Conservation (phyloP, 805 yeast species). For the Schwanniomyces pseudopolymorphus region DNA sequence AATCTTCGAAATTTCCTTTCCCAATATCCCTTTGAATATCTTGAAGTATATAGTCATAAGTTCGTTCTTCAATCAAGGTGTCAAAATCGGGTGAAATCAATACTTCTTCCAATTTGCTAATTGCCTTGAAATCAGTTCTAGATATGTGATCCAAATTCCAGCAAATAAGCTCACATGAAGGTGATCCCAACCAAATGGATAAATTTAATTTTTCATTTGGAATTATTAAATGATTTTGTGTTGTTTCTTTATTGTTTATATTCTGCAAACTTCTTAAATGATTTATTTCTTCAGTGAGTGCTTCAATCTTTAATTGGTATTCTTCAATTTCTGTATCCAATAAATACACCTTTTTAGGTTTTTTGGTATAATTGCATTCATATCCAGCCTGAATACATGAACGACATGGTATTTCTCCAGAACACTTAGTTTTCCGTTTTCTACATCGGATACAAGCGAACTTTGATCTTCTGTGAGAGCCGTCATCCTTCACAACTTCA, state of each 20-base stretch:
- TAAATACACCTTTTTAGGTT: conserved; percentile 17
- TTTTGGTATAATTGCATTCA: conserved; percentile 21
- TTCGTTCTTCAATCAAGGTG: conserved; percentile 21
- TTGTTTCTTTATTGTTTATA: not conserved
- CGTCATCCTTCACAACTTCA: not conserved
- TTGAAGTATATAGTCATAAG: conserved; percentile 15
- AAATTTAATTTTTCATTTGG: conserved; percentile 11
- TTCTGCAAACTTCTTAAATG: not conserved
- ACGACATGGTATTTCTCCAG: conserved; percentile 24
- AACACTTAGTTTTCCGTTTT: conserved; percentile 26
- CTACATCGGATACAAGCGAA: conserved; percentile 25
- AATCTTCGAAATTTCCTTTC: not conserved
- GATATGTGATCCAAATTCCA: conserved; percentile 22
- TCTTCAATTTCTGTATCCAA: conserved; percentile 20
- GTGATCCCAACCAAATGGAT: conserved; percentile 22
- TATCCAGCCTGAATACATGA: conserved; percentile 12
- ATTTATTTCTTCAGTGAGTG: conserved; percentile 9
- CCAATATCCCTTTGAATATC: not conserved
- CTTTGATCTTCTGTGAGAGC: conserved; percentile 7
- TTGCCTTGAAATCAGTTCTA: conserved; percentile 1
- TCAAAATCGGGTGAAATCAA: conserved; percentile 22
- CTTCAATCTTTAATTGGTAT: conserved; percentile 13
- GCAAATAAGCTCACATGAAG: conserved; percentile 23
- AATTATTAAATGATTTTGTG: not conserved
- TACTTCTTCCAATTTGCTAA: conserved; percentile 7